Conservation (phyloP, 2,329 filamentous ascomycete species). For the Eurotiales sp. region DNA sequence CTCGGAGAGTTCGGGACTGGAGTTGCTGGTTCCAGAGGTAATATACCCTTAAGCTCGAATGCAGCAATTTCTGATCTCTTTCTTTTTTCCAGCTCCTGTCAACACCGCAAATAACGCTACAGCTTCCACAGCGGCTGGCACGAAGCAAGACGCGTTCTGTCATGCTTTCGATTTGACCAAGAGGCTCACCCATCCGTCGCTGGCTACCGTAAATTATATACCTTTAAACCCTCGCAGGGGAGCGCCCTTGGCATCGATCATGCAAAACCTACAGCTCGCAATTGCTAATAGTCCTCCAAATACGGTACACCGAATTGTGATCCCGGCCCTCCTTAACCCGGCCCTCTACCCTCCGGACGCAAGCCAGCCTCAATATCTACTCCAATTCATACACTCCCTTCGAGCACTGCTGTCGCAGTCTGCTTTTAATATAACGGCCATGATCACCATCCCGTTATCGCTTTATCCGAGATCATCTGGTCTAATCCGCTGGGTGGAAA, state of each 20-base stretch:
- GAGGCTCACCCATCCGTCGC: conserved; percentile 55
- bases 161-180: conserved; percentile 71
- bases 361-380: conserved; percentile 66
- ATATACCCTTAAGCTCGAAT: conserved; percentile 22
- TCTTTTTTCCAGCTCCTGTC: conserved; percentile 25
- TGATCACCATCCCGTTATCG: conserved; percentile 74
- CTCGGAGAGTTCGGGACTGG: conserved; percentile 66
- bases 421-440: conserved; percentile 61
- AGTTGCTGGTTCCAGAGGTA: conserved; percentile 57
- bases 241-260: conserved; percentile 62
- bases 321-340: conserved; percentile 86
- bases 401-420: conserved; percentile 70
- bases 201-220: conserved; percentile 52
- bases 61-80: conserved; percentile 13
- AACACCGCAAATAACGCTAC: conserved; percentile 41
- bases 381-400: conserved; percentile 78
- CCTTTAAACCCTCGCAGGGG: conserved; percentile 38
- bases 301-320: conserved; percentile 71
- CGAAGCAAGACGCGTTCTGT: conserved; percentile 54
- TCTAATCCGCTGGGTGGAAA: conserved; percentile 79
- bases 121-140: conserved; percentile 26
- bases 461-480: conserved; percentile 74
- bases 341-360: conserved; percentile 69
- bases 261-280: conserved; percentile 55
- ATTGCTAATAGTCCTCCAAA: conserved; percentile 56